Base-by-base conservation (phyloP, 805 yeast genomes). In the Tetrapisispora taiwanensis region DNA sequence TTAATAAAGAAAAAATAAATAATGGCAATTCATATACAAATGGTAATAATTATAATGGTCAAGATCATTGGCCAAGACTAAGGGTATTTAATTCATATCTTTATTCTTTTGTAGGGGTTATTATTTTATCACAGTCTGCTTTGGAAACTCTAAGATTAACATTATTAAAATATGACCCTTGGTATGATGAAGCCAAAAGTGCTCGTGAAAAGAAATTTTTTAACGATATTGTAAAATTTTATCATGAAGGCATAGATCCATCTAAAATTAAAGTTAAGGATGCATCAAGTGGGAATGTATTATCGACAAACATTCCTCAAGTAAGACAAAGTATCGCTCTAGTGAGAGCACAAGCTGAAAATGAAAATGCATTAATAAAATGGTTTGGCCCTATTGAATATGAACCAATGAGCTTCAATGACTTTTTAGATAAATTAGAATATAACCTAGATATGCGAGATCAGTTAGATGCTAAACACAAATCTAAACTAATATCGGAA, bases 331-430 rank as follows among this genome's bases (percentile, higher is more conserved):
- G 63, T 42, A 59, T 63, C 17, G 73, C 73, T 0, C 33, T 60
- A 17, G 58, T 61, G 1, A 60, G 65, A 30, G 82, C 81, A 1
- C 64, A 63, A 26, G 63, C 67, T 38, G 67, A 67, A 38, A 79
- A 83, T 6, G 67, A 68, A 44, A 64, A 63, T 40, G 53, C 57
- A 30, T 72, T 75, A 3, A 71, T 72, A 37, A 66, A 70, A 61
- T 82, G 88, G 88, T 78, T 74, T 58, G 89, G 89, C 0, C 85
- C 86, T 4, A 60, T 68, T 48, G 71, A 72, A 33, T 73, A 71
- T 57, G 67, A 62, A 36, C 83, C 87, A 3, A 74, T 79, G 62
- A 44, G 61, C 10, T 66, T 68, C 22, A 51, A 58, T 9, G 77
- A 69, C 30, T 70, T 55, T 46, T 42, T 63, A 35, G 61, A 60